Evolutionary conservation across 495 filamentous ascomycete genomes (phyloP).

Genomic region (Penicillium argentinense): DNA sequence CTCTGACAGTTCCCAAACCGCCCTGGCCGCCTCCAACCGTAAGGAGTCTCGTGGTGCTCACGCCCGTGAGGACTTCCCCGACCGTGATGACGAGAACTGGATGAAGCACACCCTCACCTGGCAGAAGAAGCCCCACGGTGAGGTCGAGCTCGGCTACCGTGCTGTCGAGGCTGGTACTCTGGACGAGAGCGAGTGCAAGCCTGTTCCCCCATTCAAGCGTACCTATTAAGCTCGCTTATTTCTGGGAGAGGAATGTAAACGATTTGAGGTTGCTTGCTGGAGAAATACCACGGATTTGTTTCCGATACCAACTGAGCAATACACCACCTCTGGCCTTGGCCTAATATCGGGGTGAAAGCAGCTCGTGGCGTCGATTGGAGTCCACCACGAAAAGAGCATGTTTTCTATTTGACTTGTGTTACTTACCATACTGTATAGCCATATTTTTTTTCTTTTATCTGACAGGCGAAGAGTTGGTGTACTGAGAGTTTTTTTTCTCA

Average conservation of each 20-base stretch:
- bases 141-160: conserved; percentile 76
- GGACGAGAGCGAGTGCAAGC: conserved; percentile 86
- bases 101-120: conserved; percentile 97
- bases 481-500: conserved; percentile 40
- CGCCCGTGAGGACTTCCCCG: conserved; percentile 91
- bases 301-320: conserved; percentile 14
- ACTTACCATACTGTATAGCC: conserved; percentile 49
- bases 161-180: conserved; percentile 73
- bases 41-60: conserved; percentile 96
- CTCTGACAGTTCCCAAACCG: conserved; percentile 71
- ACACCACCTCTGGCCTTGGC: neutral
- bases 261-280: neutral
- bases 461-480: conserved; percentile 46
- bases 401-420: conserved; percentile 39
- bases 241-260: neutral
- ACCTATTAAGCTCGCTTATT: conserved; percentile 56
- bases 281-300: conserved; percentile 25
- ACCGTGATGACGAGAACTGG: conserved; percentile 91
- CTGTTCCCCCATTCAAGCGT: conserved; percentile 86
- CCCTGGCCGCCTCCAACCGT: conserved; percentile 76
- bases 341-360: conserved; percentile 8
- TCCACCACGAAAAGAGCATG: conserved; percentile 42
- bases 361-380: conserved; percentile 22
- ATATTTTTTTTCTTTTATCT: conserved; percentile 38
- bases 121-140: conserved; percentile 84